A percentile compares a stretch with the other conserved stretches of the same genome.
phyloP scores from a whole-genome alignment of 1,284 basidiomycete species.

The Microbotryomycetes sp. region DNA sequence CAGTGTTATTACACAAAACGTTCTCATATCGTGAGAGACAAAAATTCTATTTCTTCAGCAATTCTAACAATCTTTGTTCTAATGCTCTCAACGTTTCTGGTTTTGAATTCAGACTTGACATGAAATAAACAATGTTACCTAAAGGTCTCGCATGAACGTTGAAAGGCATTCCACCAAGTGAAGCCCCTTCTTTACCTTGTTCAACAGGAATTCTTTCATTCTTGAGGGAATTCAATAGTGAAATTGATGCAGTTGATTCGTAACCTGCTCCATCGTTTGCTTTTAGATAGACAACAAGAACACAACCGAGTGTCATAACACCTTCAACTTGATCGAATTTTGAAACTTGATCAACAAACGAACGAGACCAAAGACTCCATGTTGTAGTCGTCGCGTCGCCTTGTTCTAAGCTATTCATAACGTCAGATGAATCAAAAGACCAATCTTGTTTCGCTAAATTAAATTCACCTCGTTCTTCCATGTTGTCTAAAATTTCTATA shows the following conservation, averaged over 20 bases:
- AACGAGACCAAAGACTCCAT: conserved; percentile 85
- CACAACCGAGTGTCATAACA: conserved; percentile 80
- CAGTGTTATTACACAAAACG: no score
- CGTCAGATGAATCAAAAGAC: conserved; percentile 34
- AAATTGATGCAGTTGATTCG: conserved; percentile 63
- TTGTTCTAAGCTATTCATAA: neutral
- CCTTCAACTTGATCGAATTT: conserved; percentile 56
- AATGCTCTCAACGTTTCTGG: conserved; percentile 36
- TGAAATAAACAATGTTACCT: conserved; percentile 90
- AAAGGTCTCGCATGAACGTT: conserved; percentile 81
- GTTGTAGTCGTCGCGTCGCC: conserved; percentile 38
- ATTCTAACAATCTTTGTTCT: conserved; percentile 23
- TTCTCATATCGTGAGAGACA: no score
- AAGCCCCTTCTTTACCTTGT: neutral
- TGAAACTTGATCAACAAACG: conserved; percentile 63
- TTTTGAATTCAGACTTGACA: conserved; percentile 77
- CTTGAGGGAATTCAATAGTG: conserved; percentile 46
- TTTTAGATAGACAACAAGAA: conserved; percentile 72
- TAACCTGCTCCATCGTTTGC: conserved; percentile 62
- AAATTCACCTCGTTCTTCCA: conserved; percentile 56
- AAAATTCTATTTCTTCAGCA: no score
- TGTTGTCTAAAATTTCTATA: conserved; percentile 54
- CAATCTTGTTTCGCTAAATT: conserved; percentile 50
- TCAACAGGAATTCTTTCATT: conserved; percentile 5
- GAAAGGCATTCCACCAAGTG: conserved; percentile 46